These are phyloP conservation scores for Saccharomycopsis fermentans DNA, from an alignment of 805 yeast species.

Conservation along the genomic window DNA sequence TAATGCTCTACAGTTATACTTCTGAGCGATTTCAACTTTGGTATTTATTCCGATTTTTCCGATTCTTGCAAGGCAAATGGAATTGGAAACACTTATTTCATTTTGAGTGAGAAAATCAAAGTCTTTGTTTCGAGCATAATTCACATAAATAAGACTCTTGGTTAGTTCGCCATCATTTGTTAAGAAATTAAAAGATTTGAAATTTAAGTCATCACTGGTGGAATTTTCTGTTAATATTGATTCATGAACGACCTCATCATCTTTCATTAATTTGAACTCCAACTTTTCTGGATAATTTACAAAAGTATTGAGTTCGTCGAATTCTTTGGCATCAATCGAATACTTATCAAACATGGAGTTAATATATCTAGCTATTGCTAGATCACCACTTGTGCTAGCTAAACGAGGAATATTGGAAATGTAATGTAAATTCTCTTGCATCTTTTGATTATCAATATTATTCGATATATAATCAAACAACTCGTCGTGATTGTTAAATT, in stretches of 20 bases:
- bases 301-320: conserved; percentile 42
- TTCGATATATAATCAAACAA: conserved; percentile 39
- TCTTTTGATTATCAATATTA: conserved; percentile 43
- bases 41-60: conserved; percentile 41
- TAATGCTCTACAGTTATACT: conserved; percentile 51
- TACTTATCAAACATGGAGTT: conserved; percentile 47
- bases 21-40: conserved; percentile 46
- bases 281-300: conserved; percentile 53
- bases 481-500: conserved; percentile 50
- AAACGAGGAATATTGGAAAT: conserved; percentile 74
- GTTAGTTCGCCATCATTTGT: conserved; percentile 47
- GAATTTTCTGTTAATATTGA: not conserved
- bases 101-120: conserved; percentile 30
- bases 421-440: conserved; percentile 62
- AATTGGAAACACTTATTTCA: conserved; percentile 33
- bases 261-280: conserved; percentile 23
- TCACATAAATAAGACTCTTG: conserved; percentile 50
- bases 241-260: conserved; percentile 23
- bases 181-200: conserved; percentile 57
- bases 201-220: conserved; percentile 22
- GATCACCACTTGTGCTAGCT: conserved; percentile 83
- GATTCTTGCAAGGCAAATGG: conserved; percentile 52
- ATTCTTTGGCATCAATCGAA: conserved; percentile 43
- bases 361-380: conserved; percentile 58
- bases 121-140: conserved; percentile 55